Base-by-base conservation (phyloP, 2,329 filamentous ascomycete species). In the Fusarium armeniacum region DNA sequence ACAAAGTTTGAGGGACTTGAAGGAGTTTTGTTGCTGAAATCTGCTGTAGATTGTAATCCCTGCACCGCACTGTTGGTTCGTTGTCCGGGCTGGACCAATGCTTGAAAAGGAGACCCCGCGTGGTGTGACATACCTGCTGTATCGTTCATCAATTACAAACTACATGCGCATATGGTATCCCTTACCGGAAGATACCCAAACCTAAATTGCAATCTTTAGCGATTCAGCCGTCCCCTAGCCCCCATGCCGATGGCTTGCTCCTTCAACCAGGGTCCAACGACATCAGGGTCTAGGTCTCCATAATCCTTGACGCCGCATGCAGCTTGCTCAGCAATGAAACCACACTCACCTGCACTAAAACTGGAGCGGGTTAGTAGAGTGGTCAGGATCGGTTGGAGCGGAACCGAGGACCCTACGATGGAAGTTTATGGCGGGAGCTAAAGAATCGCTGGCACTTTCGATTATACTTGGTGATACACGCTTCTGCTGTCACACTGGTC, bases 321-420 rank as follows among this genome's bases (percentile, higher is more conserved):
- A 51, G 44, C 12, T 26, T 49, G 30, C 30, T 58, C 57, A 38
- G 43, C 54, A 40, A 56, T 63, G 66, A 62, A 73, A 69, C 63
- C 50, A 61, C 36, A 35, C 30, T 30, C 15, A n/a, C 32, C 18
- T 60, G 7, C 60, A 44, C 61, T 64, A 65, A 9, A 20, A 13
- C 15, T 7, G 24, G 12, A 18, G 33, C 18, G 1, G 28, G 26
- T 40, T 50, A 51, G 33, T n/a, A 8, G 24, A 12, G 11, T 49
- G 18, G 15, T 33, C 47, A 46, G 28, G 53, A 22, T 43, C 62
- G 62, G 60, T 28, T 65, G 35, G 13, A 43, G 15, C 60, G 60
- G 60, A 65, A 59, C 24, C 30, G 30, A 41, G 18, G 32, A 44
- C 40, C 3, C 40, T 38, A 43, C 35, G 24, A 12, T 35, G 11